Evolutionary conservation across 176 grass and related monocot genomes (phyloP), one percentile per base, ranked within the genome.

Genomic region (Ampelocalamus luodianensis): DNA sequence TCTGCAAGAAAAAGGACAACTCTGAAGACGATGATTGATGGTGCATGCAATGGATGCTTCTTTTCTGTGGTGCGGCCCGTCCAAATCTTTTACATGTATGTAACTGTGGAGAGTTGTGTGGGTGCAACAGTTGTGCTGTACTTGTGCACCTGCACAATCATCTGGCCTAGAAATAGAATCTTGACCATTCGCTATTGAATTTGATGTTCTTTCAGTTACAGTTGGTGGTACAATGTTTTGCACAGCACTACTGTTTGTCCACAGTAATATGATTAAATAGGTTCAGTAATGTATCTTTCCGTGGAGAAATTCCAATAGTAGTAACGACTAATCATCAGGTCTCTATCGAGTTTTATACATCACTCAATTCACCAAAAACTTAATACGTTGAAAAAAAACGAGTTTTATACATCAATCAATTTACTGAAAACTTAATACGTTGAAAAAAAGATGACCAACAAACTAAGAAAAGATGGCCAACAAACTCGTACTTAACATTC

Each of bases 121-220:
- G 5, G 5, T 15, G 22, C 12, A 39, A 54, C 32, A 39, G 63
- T 48, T 36, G 13, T 6, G 2, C 0, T 7, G 24, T 10, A 50
- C 50, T 82, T 13, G 53, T 48, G 38, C 39, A 34, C 18, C 26
- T 82, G 55, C 39, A 50, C 14, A 53, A 84, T 84, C 71, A 65
- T 65, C 37, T 45, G 64, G 42, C 20, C 50, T 20, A 69, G 56
- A 63, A 66, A 84, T 22, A 27, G 45, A 55, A 63, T 39, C 61
- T 65, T 76, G 61, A 85, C 62, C n/a, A 27, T 67, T 10, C 42
- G 3, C 23, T 20, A 1, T 17, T 40, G 45, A 58, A 58, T 24
- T 39, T 46, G 10, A 69, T 81, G 34, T 55, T 69, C 13, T 40
- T 20, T 34, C 17, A 0, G 71, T 76, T 66, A 53, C 61, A 44